Evolutionary conservation across 768 basidiomycete genomes (phyloP).

Genomic region (Tulasnella sp.): DNA sequence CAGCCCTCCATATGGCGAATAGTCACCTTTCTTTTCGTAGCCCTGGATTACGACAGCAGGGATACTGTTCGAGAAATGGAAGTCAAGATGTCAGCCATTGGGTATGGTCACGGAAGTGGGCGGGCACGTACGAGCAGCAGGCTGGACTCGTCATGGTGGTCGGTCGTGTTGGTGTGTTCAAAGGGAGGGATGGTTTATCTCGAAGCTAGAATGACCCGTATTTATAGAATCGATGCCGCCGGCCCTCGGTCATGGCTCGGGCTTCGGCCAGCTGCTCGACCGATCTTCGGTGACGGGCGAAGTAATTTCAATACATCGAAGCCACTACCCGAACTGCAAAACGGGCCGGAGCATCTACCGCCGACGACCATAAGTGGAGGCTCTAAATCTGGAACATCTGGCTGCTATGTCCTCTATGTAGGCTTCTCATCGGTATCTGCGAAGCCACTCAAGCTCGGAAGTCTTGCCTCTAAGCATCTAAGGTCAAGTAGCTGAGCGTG

Average conservation of each 20-base stretch:
- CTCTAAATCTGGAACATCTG: neutral
- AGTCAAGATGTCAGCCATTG: neutral
- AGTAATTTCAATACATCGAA: neutral
- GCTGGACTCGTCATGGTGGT: neutral
- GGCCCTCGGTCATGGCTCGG: neutral
- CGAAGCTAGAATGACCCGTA: neutral
- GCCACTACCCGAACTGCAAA: neutral
- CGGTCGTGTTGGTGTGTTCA: neutral
- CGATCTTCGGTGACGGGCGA: neutral
- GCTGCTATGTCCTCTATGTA: too few species aligned
- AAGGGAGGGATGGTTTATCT: neutral
- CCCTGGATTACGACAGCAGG: neutral
- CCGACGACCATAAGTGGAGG: neutral
- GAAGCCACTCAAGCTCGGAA: too few species aligned
- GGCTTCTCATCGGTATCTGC: too few species aligned
- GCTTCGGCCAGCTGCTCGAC: neutral
- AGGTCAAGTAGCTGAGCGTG: neutral
- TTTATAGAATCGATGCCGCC: neutral
- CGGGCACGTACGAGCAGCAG: neutral
- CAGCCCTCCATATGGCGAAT: neutral
- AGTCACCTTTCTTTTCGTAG: constrained; percentile 8
- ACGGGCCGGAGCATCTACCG: neutral
- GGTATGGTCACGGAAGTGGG: neutral
- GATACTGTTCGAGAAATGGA: neutral
- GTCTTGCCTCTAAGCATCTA: neutral